Evolutionary conservation across 164 flowering plant species (phyloP).

Genomic region (Buxus sempervirens): DNA sequence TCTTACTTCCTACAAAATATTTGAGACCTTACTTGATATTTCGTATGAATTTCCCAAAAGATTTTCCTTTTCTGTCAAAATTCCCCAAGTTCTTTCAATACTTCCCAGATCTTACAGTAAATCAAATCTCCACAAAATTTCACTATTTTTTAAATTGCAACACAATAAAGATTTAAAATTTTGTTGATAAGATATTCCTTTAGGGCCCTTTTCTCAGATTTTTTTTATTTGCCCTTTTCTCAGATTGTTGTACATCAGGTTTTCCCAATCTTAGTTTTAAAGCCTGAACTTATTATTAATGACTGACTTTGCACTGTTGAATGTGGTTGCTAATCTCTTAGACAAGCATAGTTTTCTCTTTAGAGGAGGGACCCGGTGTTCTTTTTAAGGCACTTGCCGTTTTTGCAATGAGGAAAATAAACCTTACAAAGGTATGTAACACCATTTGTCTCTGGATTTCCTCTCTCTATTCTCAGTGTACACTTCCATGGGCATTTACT

Average conservation of each 20-base stretch:
- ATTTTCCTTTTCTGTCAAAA: too few species aligned
- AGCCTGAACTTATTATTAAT: background rate
- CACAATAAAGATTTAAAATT: too few species aligned
- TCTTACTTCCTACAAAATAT: too few species aligned
- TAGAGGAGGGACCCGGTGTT: conserved; percentile 90
- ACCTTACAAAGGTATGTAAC: conserved; percentile 84
- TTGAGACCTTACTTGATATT: too few species aligned
- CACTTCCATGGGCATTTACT: background rate
- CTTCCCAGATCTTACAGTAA: too few species aligned
- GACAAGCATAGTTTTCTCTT: conserved; percentile 94
- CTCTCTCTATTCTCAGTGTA: background rate
- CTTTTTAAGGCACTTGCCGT: conserved; percentile 93
- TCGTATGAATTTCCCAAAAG: too few species aligned
- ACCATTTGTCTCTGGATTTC: conserved; percentile 1
- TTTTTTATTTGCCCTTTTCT: background rate
- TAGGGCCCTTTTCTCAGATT: background rate
- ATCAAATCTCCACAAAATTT: too few species aligned
- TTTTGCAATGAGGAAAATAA: conserved; percentile 76
- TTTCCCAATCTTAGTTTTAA: background rate
- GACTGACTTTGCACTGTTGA: conserved; percentile 4
- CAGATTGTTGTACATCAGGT: background rate
- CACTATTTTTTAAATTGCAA: too few species aligned
- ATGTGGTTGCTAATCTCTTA: conserved; percentile 22
- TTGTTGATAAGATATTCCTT: background rate
- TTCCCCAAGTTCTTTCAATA: too few species aligned